Evolutionary conservation across 441 rosid species (phyloP).

Genomic region (Adansonia gregorii): DNA sequence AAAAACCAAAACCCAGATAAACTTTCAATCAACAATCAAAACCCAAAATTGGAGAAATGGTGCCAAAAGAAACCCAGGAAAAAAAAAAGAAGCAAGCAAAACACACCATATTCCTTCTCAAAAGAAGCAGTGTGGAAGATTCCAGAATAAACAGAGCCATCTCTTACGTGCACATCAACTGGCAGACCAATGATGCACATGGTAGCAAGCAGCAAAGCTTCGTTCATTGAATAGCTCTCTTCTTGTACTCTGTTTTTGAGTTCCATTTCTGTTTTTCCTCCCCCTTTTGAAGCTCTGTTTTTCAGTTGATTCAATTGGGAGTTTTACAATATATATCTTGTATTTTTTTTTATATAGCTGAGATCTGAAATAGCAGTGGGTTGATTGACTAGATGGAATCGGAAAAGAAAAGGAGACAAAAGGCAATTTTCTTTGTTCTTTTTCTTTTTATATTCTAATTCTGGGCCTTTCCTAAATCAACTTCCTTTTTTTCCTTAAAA

Average conservation of each 20-base stretch:
- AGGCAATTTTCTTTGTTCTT: background rate
- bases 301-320: no score
- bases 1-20: constrained; percentile 31
- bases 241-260: background rate
- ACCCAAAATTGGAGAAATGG: background rate
- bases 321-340: no score
- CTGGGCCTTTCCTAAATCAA: no score
- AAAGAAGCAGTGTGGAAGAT: background rate
- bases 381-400: background rate
- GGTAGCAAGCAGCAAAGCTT: constrained; percentile 3
- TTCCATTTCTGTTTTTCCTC: background rate
- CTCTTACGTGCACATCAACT: background rate
- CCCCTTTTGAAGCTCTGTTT: no score
- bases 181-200: background rate
- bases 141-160: constrained; percentile 6
- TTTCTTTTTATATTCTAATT: no score
- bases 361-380: constrained; percentile 25
- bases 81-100: background rate
- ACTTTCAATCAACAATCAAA: constrained; percentile 26
- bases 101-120: constrained; percentile 29
- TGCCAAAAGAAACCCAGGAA: background rate
- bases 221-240: background rate
- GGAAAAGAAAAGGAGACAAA: background rate
- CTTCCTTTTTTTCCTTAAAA: no score
- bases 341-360: background rate